phyloP scores from a whole-genome alignment of 768 basidiomycete genomes.

The Suillus subluteus region DNA sequence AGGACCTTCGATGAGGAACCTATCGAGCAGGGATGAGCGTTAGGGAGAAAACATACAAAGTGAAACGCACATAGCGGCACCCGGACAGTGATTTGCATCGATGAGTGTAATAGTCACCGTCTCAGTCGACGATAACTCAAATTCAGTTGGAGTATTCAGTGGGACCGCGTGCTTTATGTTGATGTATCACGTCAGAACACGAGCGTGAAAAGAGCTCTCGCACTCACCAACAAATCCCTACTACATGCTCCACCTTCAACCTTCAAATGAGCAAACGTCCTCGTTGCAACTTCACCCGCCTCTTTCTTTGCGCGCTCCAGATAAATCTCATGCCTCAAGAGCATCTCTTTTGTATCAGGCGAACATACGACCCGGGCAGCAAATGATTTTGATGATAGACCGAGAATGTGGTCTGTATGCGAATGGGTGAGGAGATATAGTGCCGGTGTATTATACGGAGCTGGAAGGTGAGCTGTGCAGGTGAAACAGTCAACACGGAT shows the following conservation, averaged over 20 bases:
- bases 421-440: slow-evolving; percentile 88
- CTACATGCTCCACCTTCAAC: slow-evolving; percentile 57
- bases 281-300: slow-evolving; percentile 25
- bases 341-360: slow-evolving; percentile 82
- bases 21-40: slow-evolving; percentile 32
- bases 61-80: slow-evolving; percentile 79
- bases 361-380: slow-evolving; percentile 78
- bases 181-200: background rate
- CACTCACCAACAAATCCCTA: slow-evolving; percentile 65
- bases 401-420: slow-evolving; percentile 85
- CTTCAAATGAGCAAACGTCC: slow-evolving; percentile 72
- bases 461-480: slow-evolving; percentile 35
- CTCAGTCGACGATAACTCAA: slow-evolving; percentile 60
- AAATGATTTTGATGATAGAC: slow-evolving; percentile 77
- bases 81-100: slow-evolving; percentile 95
- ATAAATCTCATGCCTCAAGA: slow-evolving; percentile 76
- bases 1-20: slow-evolving; percentile 82
- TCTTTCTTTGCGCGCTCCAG: slow-evolving; percentile 52
- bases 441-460: slow-evolving; percentile 38
- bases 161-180: slow-evolving; percentile 55
- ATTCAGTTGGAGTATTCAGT: slow-evolving; percentile 62
- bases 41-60: background rate
- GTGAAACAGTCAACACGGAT: slow-evolving; percentile 90
- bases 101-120: slow-evolving; percentile 75
- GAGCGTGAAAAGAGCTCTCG: background rate